Evolutionary conservation across 371 early-diverging fungal species (phyloP).

Genomic region (Enterospora canceri): DNA sequence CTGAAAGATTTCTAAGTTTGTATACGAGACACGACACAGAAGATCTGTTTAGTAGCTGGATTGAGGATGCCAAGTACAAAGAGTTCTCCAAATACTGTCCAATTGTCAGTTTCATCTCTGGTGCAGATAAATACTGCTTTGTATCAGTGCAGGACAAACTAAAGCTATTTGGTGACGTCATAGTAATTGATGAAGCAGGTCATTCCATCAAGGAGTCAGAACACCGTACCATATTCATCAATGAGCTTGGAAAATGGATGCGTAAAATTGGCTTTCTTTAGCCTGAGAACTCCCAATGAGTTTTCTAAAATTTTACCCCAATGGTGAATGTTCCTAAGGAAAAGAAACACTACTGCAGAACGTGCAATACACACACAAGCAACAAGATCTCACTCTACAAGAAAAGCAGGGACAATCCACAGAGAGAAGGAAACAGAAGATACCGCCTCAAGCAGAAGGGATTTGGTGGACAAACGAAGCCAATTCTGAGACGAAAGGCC

Average conservation of each 20-base stretch:
- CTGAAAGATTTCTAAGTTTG: slow-evolving; percentile 37
- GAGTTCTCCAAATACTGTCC: slow-evolving; percentile 12
- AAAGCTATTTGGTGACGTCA: slow-evolving; percentile 11
- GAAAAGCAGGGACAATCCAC: slow-evolving; percentile 88
- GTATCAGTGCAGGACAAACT: slow-evolving; percentile 11
- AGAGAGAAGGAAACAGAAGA: slow-evolving; percentile 77
- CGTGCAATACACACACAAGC: slow-evolving; percentile 86
- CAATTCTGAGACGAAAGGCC: slow-evolving; percentile 64
- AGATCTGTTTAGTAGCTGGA: slow-evolving; percentile 46
- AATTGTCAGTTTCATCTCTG: slow-evolving; percentile 39
- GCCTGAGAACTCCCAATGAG: not conserved
- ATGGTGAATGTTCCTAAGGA: slow-evolving; percentile 90
- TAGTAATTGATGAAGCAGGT: slow-evolving; percentile 20
- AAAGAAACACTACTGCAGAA: slow-evolving; percentile 87
- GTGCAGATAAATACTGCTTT: slow-evolving; percentile 39
- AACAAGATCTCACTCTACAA: slow-evolving; percentile 98
- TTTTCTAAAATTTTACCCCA: slow-evolving; percentile 30
- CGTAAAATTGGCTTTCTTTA: too few relatives aligned
- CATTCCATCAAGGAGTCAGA: slow-evolving; percentile 16
- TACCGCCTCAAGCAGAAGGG: slow-evolving; percentile 72
- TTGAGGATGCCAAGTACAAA: slow-evolving; percentile 19
- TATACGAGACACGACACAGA: slow-evolving; percentile 37
- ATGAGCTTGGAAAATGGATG: too few relatives aligned
- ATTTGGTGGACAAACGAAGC: slow-evolving; percentile 96
- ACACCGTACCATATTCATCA: slow-evolving; percentile 6